A percentile compares a stretch with the other conserved stretches of the same genome.
phyloP scores from a whole-genome alignment of 495 filamentous ascomycete genomes.

The Penicillium desertorum region DNA sequence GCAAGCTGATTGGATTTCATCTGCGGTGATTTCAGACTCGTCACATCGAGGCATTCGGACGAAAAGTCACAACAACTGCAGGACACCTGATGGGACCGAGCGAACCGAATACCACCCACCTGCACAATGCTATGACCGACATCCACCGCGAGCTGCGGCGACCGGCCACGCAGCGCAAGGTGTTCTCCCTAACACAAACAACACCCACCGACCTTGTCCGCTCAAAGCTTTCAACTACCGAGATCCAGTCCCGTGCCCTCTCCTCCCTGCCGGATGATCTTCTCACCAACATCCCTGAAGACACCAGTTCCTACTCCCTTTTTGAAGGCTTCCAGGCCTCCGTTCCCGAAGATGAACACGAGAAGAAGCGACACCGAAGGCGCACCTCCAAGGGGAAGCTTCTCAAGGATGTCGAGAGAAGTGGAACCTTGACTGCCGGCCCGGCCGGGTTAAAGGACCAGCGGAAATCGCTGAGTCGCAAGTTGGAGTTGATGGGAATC shows the following conservation, averaged over 20 bases:
- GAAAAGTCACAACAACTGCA: slow-evolving; percentile 93
- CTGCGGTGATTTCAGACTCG: slow-evolving; percentile 58
- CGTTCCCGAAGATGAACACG: slow-evolving; percentile 68
- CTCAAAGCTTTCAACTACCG: slow-evolving; percentile 82
- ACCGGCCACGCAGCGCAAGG: slow-evolving; percentile 78
- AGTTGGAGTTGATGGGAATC: slow-evolving; percentile 86
- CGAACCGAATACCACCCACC: slow-evolving; percentile 59
- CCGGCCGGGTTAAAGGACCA: slow-evolving; percentile 73
- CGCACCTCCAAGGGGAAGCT: slow-evolving; percentile 70
- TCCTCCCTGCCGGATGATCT: slow-evolving; percentile 89
- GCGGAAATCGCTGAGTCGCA: slow-evolving; percentile 70
- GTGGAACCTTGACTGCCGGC: slow-evolving; percentile 57
- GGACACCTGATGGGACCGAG: slow-evolving; percentile 78
- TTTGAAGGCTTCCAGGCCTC: slow-evolving; percentile 96
- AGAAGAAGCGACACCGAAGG: slow-evolving; percentile 68
- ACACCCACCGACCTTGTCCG: slow-evolving; percentile 89
- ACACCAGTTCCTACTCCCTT: slow-evolving; percentile 80
- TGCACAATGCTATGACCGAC: slow-evolving; percentile 83
- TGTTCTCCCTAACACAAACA: slow-evolving; percentile 85
- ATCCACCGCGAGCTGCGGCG: slow-evolving; percentile 83
- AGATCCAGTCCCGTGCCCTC: slow-evolving; percentile 93
- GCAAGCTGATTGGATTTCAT: slow-evolving; percentile 10
- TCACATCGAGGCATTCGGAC: slow-evolving; percentile 86
- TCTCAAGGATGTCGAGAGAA: slow-evolving; percentile 59
- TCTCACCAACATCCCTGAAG: slow-evolving; percentile 80